A percentile compares a stretch with the other conserved stretches of the same genome.
Evolutionary conservation across 2,329 filamentous ascomycete species (phyloP).

Genomic region (Beauveria sp.): DNA sequence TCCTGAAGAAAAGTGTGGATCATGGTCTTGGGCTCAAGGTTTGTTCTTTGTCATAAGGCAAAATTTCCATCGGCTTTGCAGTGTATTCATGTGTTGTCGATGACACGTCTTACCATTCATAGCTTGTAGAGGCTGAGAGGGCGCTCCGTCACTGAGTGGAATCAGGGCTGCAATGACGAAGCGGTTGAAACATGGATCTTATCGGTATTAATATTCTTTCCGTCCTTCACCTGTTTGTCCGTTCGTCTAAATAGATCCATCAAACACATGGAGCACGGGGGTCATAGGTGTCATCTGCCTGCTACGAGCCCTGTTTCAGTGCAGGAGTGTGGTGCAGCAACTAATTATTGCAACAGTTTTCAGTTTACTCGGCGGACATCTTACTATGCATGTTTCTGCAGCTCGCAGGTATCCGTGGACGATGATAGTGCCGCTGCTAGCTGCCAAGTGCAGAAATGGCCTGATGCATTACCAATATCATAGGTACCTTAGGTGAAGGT

Average conservation of each 20-base stretch:
- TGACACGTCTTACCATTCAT: too few relatives aligned
- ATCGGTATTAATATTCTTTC: not conserved
- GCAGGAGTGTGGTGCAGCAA: not conserved
- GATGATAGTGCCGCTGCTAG: not conserved
- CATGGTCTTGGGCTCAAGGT: too few relatives aligned
- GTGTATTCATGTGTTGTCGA: too few relatives aligned
- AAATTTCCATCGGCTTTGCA: too few relatives aligned
- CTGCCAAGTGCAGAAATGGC: not conserved
- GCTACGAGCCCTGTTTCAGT: not conserved
- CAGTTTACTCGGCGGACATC: not conserved
- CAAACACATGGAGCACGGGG: not conserved
- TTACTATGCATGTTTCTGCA: not conserved
- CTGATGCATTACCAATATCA: not conserved
- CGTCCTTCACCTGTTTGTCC: not conserved
- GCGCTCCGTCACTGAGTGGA: too few relatives aligned
- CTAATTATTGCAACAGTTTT: not conserved
- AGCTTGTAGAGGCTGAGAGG: too few relatives aligned
- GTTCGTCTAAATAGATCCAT: not conserved
- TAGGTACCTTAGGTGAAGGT: not conserved
- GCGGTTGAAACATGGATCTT: not conserved
- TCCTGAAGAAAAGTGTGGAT: too few relatives aligned
- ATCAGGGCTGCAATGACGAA: not conserved
- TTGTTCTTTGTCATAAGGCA: too few relatives aligned
- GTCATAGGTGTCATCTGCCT: not conserved
- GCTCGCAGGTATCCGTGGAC: not conserved